A percentile compares a stretch with the other conserved stretches of the same genome.
phyloP scores from a whole-genome alignment of 164 flowering plant genomes.

The Aristolochia californica region DNA sequence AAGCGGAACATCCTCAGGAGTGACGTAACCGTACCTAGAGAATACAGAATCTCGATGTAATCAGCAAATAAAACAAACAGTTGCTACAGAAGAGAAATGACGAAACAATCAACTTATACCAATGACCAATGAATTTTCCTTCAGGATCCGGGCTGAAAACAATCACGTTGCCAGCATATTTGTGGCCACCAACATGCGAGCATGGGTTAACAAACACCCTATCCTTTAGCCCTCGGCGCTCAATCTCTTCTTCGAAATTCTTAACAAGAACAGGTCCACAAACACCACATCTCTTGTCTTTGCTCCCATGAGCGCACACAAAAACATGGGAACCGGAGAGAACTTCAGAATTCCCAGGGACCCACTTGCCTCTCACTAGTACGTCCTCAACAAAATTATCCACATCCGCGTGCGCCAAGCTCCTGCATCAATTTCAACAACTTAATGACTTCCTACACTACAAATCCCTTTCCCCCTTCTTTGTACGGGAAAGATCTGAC shows the following conservation, averaged over 20 bases:
- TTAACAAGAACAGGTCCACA: conserved; percentile 87
- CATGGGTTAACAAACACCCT: conserved; percentile 63
- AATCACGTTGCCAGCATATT: conserved; percentile 92
- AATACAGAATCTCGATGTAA: background rate
- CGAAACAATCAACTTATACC: conserved; percentile 31
- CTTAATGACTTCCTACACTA: too few species aligned
- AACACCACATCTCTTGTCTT: conserved; percentile 89
- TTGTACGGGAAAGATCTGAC: background rate
- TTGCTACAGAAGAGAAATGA: background rate
- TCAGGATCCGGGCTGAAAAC: conserved; percentile 47
- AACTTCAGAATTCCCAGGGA: conserved; percentile 39
- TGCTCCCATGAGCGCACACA: conserved; percentile 82
- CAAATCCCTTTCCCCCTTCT: too few species aligned
- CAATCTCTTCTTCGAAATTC: conserved; percentile 60
- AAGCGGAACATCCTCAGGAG: conserved; percentile 71
- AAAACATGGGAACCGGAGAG: conserved; percentile 66
- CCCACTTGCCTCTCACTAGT: conserved; percentile 61
- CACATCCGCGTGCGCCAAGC: conserved; percentile 54
- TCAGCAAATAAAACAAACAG: background rate
- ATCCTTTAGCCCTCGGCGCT: conserved; percentile 37
- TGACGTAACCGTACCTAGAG: conserved; percentile 86
- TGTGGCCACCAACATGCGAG: conserved; percentile 93
- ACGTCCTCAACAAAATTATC: conserved; percentile 80
- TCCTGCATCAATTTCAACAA: conserved; percentile 26
- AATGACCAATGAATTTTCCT: conserved; percentile 62